These are phyloP conservation scores for Juglanconis oblonga DNA, from an alignment of 2,329 filamentous ascomycete genomes.

Conservation along the genomic window DNA sequence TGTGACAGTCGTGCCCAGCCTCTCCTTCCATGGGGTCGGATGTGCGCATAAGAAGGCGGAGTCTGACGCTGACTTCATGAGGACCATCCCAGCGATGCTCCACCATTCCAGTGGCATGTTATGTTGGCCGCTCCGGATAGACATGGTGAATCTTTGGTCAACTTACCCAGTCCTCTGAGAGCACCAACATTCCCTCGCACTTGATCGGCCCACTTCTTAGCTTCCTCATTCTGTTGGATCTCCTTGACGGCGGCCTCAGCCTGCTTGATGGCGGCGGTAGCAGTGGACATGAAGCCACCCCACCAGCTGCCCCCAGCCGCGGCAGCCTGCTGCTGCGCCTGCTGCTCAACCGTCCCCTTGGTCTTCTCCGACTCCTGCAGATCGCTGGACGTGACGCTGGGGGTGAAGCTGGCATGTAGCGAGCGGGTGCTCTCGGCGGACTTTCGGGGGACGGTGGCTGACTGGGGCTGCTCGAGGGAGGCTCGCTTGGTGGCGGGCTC, in stretches of 20 bases:
- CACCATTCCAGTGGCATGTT: not conserved
- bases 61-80: not conserved
- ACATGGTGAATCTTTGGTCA: not conserved
- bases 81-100: not conserved
- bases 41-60: not conserved
- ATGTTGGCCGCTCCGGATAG: not conserved
- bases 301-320: slow-evolving; percentile 73
- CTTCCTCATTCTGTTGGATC: slow-evolving; percentile 94
- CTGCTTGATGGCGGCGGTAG: slow-evolving; percentile 83
- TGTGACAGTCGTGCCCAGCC: too few species aligned
- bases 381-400: slow-evolving; percentile 63
- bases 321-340: slow-evolving; percentile 25
- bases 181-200: slow-evolving; percentile 84
- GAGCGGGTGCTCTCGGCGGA: slow-evolving; percentile 75
- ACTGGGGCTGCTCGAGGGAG: slow-evolving; percentile 60
- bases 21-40: not conserved
- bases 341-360: slow-evolving; percentile 44
- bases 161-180: slow-evolving; percentile 70
- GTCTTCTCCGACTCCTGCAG: slow-evolving; percentile 54
- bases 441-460: slow-evolving; percentile 50
- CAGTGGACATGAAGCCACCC: slow-evolving; percentile 81
- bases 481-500: slow-evolving; percentile 52
- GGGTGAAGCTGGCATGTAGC: slow-evolving; percentile 69
- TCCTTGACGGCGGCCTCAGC: slow-evolving; percentile 92
- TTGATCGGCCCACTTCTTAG: slow-evolving; percentile 93